Evolutionary conservation across 768 basidiomycete genomes (phyloP).

Genomic region (Agaricus blazei): DNA sequence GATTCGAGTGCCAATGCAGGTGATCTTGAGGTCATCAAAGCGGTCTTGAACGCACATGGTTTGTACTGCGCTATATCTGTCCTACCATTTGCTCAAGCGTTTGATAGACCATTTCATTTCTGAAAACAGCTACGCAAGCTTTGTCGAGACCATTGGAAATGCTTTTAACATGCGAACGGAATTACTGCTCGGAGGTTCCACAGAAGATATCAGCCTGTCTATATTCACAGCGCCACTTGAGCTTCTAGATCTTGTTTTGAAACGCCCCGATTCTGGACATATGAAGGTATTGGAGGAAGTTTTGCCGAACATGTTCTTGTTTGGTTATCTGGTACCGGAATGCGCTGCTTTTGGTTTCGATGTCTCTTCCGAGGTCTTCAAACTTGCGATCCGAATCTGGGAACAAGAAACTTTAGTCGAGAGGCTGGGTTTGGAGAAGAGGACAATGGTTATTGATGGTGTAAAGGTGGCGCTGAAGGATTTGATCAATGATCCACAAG

Average conservation of each 20-base stretch:
- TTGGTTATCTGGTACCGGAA: slow-evolving; percentile 42
- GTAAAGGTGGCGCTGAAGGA: slow-evolving; percentile 38
- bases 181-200: neutral
- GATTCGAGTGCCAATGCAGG: slow-evolving; percentile 15
- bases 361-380: slow-evolving; percentile 16
- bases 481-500: slow-evolving; percentile 35
- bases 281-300: slow-evolving; percentile 18
- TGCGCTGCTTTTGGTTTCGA: slow-evolving; percentile 19
- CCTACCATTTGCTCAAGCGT: neutral
- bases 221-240: neutral
- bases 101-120: slow-evolving; percentile 12
- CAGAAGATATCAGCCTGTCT: neutral
- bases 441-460: slow-evolving; percentile 19
- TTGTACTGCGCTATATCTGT: slow-evolving; percentile 9
- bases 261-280: slow-evolving; percentile 4
- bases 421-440: slow-evolving; percentile 1
- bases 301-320: slow-evolving; percentile 41
- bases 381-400: slow-evolving; percentile 31
- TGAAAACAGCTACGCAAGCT: neutral
- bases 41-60: slow-evolving; percentile 40
- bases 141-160: slow-evolving; percentile 9
- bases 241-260: slow-evolving; percentile 5
- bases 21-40: slow-evolving; percentile 28
- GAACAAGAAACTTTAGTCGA: slow-evolving; percentile 19
- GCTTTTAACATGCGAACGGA: slow-evolving; percentile 7